Evolutionary conservation across 179 eudicot genomes (phyloP), one percentile per base, ranked within the genome.

Genomic region (Monotropa hypopitys): DNA sequence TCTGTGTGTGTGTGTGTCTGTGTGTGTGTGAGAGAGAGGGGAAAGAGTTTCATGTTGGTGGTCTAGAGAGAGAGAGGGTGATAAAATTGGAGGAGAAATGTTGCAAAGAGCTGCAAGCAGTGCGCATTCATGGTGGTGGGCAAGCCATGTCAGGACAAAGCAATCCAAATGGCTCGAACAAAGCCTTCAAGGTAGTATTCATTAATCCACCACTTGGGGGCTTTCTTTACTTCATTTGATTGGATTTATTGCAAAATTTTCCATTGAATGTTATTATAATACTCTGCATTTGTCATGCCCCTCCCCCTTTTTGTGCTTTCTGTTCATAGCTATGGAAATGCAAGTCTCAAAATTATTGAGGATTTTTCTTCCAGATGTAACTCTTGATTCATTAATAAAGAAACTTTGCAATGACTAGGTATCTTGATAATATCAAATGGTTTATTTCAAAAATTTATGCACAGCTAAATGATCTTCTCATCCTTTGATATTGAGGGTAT

Each of bases 121-220:
- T 72, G 83, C 83, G 4, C 76, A 76, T 80, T 80, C 83, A 42
- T 80, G 83, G 83, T 80, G 83, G 83, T 80, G 83, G 83, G 83
- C 83, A 47, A 74, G 83, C 65, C 83, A 80, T 53, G 47, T 80
- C 72, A 59, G 83, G 72, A 80, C 83, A 53, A 80, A 80, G 80
- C 83, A 80, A 62, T 57, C 83, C 65, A 80, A 80, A 80, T 80
- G 83, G 83, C 80, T 80, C 38, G 83, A 80, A 50, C 83, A 80
- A 49, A 76, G 70, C 80, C 79, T 80, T 28, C 79, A 75, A 75
- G 82, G 82, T 80, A 65, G 7, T 50, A 33, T 15, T 20, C 12
- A 4, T 42, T 9, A 40, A 66, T 33, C 43, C n/a, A 20, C 46
- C 47, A 40, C 30, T 20, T 49, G 54, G 40, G 16, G n/a, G n/a